Base-by-base conservation (phyloP, 305 asterid genomes). In the Fraxinus sp. region DNA sequence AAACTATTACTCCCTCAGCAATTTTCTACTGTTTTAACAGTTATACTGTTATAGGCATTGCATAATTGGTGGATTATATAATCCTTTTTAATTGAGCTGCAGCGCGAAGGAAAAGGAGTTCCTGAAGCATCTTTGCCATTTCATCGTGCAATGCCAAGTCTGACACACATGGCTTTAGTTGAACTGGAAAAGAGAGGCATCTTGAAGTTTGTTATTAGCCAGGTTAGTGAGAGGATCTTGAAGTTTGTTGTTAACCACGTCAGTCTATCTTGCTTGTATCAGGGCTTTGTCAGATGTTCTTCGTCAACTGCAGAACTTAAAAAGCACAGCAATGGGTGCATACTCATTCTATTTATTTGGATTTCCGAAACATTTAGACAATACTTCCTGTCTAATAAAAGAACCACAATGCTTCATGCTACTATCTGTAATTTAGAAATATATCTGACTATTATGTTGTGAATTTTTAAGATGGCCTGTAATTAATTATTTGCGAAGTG, bases 41-140 rank as follows among this genome's bases (percentile, higher is more conserved):
- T 30, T 71, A 14, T 33, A 68, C 24, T 8, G 46, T 30, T 71
- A 30, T 33, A 16, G 20, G 43, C 77, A 33, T 71, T 16, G 77
- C 24, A 72, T 33, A n/a, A 33, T 16, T 16, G 46, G 41, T 72
- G 13, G 77, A 33, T 33, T 72, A 33, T 16, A 72, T 32, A 33
- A 33, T 32, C 24, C 22, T 33, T 26, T 82, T 75, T 57, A 70
- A 66, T 82, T 84, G 82, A 81, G 84, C 82, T 82, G 84, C 92
- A 96, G 99, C 92, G 90, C 75, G 95, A 92, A 89, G 99, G 99
- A 59, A 94, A 93, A 91, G 90, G 91, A 16, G 86, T 96, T 77
- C 98, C 99, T 71, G 93, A 96, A 89, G 98, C 99, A 84, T 92
- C 98, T 59, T 86, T 96, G 82, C 98, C 99, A 72, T 96, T 96